phyloP scores from a whole-genome alignment of 1,284 basidiomycete species.

The Puccinia novopanici region DNA sequence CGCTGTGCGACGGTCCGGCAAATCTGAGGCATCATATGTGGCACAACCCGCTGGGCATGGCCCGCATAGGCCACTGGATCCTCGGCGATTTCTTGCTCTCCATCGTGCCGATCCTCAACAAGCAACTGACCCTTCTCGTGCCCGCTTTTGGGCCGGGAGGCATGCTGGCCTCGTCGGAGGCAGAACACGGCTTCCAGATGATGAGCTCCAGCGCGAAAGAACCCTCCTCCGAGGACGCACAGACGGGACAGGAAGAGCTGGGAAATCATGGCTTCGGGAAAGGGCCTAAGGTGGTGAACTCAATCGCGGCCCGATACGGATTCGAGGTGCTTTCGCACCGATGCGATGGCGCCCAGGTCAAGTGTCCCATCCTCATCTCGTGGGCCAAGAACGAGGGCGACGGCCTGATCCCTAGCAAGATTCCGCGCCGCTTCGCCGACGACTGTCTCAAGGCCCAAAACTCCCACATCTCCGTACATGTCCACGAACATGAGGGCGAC shows the following conservation, averaged over 20 bases:
- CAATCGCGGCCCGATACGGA: slow-evolving; percentile 36
- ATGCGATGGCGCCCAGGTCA: slow-evolving; percentile 12
- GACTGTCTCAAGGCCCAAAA: slow-evolving; percentile 23
- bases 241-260: neutral
- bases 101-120: slow-evolving; percentile 13
- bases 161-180: slow-evolving; percentile 17
- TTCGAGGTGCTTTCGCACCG: slow-evolving; percentile 31
- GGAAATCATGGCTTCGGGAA: slow-evolving; percentile 10
- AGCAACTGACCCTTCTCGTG: neutral
- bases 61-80: slow-evolving; percentile 21
- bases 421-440: slow-evolving; percentile 24
- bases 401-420: slow-evolving; percentile 22
- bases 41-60: slow-evolving; percentile 6
- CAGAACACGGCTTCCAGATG: slow-evolving; percentile 25
- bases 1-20: slow-evolving; percentile 23
- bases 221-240: neutral
- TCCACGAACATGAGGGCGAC: slow-evolving; percentile 31
- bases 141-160: slow-evolving; percentile 31
- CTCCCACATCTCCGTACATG: neutral
- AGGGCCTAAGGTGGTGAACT: slow-evolving; percentile 25
- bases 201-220: slow-evolving; percentile 1
- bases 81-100: slow-evolving; percentile 26
- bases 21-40: slow-evolving; percentile 31
- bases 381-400: slow-evolving; percentile 28
- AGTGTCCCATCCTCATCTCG: slow-evolving; percentile 27